Evolutionary conservation across 2,329 filamentous ascomycete genomes (phyloP), one percentile per base, ranked within the genome.

Genomic region (Colletotrichum orbiculare): DNA sequence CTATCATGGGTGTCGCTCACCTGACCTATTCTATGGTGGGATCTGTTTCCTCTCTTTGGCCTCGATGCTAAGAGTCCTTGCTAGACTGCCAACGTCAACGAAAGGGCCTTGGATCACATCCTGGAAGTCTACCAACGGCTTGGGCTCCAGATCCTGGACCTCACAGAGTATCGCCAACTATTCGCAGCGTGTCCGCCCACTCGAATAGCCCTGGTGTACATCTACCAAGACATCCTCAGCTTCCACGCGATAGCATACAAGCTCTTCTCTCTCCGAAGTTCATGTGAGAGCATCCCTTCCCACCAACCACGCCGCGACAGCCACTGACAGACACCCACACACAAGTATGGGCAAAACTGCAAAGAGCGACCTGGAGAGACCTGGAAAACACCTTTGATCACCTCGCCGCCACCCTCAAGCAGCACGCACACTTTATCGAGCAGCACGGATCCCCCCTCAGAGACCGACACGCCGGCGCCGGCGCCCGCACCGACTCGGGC

Each of bases 71-170:
- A 49, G 13, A 42, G 17, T n/a, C 9, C 43, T 46, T 2, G 25
- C 25, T 17, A 58, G 60, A 50, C 50, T 12, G 63, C 67, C n/a
- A 61, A 11, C 1, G 5, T 56, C 43, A 53, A 59, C 10, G 64
- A 68, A 3, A 10, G 45, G n/a, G 64, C 67, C 1, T 67, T 68
- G 15, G 67, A 68, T 17, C 10, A 62, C 0, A 47, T 68, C n/a
- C 64, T 68, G 2, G 67, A 68, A n/a, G 55, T 64, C 3, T 65
- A 67, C 13, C 15, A 68, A 17, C 60, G 15, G 2, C 48, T 68
- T 0, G 67, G 67, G 1, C 39, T 53, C 13, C 13, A 59, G 9
- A 56, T 68, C 9, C 43, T 12, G 3, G 46, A 38, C 1, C 53
- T 68, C 4, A 1, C 15, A 4, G 53, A 61, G 8, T 60, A 60